phyloP scores from a whole-genome alignment of 2,329 filamentous ascomycete genomes.

The Colletotrichum somersetense region DNA sequence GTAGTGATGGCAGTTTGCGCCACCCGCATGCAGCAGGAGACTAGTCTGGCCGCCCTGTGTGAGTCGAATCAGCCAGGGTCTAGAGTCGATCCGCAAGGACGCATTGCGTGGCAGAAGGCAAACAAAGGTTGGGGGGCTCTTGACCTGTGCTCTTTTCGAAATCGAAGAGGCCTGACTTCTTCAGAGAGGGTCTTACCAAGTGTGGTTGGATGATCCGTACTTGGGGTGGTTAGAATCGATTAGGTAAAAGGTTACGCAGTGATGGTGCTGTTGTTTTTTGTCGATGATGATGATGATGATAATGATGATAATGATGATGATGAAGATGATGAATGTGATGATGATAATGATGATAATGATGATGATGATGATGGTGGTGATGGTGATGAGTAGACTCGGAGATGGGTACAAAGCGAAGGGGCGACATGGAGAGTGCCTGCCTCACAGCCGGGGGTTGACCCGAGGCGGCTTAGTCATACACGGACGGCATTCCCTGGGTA shows the following conservation, averaged over 20 bases:
- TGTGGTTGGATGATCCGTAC: constrained; percentile 13
- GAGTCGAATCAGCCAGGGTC: constrained; percentile 6
- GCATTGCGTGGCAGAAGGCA: constrained; percentile 2
- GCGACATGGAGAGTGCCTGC: not conserved
- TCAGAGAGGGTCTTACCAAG: not conserved
- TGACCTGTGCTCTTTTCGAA: constrained; percentile 12
- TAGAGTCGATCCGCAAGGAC: constrained; percentile 6
- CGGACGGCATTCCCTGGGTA: not conserved
- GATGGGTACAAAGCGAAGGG: constrained; percentile 1
- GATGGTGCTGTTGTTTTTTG: not conserved
- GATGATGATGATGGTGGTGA: not conserved
- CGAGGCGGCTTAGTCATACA: not conserved
- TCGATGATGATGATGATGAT: not conserved
- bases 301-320: not conserved
- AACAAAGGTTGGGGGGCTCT: not conserved
- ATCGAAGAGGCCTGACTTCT: not conserved
- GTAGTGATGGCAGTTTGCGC: not conserved
- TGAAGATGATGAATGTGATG: too few species aligned
- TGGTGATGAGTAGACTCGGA: constrained; percentile 3
- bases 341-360: not conserved
- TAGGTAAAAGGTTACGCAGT: not conserved
- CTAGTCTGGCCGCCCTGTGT: not conserved
- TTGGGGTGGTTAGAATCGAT: constrained; percentile 6
- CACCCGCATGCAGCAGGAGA: not conserved
- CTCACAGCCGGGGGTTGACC: not conserved